These are phyloP conservation scores for Mimosa bimucronata DNA, from an alignment of 306 rosid species.

Conservation along the genomic window DNA sequence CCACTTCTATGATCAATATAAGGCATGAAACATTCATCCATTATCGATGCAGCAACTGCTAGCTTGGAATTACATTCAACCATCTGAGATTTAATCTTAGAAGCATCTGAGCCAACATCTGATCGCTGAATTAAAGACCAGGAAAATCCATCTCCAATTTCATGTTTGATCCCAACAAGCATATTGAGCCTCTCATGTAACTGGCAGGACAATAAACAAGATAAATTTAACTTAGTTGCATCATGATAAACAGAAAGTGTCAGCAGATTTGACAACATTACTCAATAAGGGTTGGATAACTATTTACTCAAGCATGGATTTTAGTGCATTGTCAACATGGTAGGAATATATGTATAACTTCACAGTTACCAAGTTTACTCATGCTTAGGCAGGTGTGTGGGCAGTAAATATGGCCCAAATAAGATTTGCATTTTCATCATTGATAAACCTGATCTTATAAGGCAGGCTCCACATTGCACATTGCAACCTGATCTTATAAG, in stretches of 20 bases:
- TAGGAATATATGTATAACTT: not conserved
- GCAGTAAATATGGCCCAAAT: too few relatives aligned
- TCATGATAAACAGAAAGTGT: slow-evolving; percentile 19
- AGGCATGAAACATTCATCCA: slow-evolving; percentile 73
- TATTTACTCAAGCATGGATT: not conserved
- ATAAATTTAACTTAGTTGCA: slow-evolving; percentile 14
- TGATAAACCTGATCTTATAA: not conserved
- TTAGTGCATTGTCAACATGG: not conserved
- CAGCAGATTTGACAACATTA: slow-evolving; percentile 24
- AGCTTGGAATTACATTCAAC: slow-evolving; percentile 66
- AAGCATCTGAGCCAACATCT: slow-evolving; percentile 42
- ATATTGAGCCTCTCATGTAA: slow-evolving; percentile 61
- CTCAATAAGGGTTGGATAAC: not conserved
- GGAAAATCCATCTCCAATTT: slow-evolving; percentile 83
- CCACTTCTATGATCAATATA: slow-evolving; percentile 61
- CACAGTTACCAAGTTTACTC: not conserved
- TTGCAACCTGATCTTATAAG: too few relatives aligned
- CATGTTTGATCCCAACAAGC: slow-evolving; percentile 85
- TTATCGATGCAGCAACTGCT: slow-evolving; percentile 61
- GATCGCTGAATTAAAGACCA: slow-evolving; percentile 67
- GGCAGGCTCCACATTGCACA: too few relatives aligned
- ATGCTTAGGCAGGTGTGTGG: too few relatives aligned
- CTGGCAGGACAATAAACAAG: slow-evolving; percentile 57
- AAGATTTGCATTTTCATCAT: not conserved
- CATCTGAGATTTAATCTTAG: slow-evolving; percentile 39